These are phyloP conservation scores for Dendrobium huoshanense DNA, from an alignment of 106 monocot species.

Conservation along the genomic window DNA sequence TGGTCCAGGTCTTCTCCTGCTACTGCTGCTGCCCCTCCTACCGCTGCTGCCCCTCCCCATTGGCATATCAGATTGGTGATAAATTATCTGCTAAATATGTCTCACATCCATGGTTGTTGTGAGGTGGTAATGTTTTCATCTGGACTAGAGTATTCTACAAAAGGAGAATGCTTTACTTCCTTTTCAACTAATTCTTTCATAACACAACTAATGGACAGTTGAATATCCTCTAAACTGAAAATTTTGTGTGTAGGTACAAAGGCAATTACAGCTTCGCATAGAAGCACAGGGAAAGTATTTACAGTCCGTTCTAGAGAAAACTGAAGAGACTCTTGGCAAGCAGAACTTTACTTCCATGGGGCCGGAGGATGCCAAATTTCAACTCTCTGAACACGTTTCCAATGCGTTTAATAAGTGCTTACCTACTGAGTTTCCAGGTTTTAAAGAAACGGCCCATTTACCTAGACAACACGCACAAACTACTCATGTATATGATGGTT, in stretches of 20 bases:
- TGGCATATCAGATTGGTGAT: no score
- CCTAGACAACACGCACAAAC: conserved; percentile 9
- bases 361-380: conserved; percentile 36
- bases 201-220: neutral
- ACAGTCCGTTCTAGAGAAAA: conserved; percentile 75
- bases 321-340: conserved; percentile 69
- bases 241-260: conserved; percentile 38
- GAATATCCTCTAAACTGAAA: neutral
- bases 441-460: conserved; percentile 18
- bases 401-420: conserved; percentile 53
- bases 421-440: conserved; percentile 16
- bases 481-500: conserved; percentile 15
- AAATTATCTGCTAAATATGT: no score
- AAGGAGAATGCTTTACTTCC: neutral
- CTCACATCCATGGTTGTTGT: neutral
- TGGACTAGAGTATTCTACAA: neutral
- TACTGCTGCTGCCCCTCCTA: no score
- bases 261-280: conserved; percentile 58
- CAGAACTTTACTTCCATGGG: conserved; percentile 29
- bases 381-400: conserved; percentile 45
- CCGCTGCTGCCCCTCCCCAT: no score
- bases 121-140: neutral
- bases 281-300: conserved; percentile 82
- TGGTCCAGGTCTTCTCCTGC: no score
- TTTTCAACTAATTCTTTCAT: neutral